Evolutionary conservation across 164 flowering plant genomes (phyloP).

Genomic region (Aristolochia fimbriata): DNA sequence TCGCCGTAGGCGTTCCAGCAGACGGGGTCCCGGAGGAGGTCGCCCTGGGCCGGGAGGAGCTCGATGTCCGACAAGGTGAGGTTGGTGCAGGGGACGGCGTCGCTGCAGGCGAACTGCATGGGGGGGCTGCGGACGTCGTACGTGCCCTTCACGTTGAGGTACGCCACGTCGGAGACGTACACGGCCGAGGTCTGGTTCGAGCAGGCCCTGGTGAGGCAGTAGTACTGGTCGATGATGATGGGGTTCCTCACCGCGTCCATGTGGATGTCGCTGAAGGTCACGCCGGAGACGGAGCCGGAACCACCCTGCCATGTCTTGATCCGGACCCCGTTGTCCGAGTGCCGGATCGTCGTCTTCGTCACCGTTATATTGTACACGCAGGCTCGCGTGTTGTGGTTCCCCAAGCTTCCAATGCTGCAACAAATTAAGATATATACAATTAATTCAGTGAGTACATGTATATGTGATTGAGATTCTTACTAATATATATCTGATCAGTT

Average conservation of each 20-base stretch:
- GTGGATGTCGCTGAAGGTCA: constrained; percentile 49
- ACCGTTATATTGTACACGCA: constrained; percentile 71
- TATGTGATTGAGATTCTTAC: no score
- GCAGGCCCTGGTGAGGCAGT: constrained; percentile 58
- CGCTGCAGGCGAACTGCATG: constrained; percentile 70
- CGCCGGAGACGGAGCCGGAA: constrained; percentile 49
- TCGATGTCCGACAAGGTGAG: constrained; percentile 49
- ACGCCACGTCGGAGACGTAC: constrained; percentile 34
- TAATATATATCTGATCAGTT: no score
- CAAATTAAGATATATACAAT: no score
- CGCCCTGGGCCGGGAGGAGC: constrained; percentile 52
- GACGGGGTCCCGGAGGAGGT: constrained; percentile 31
- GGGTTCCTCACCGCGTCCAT: constrained; percentile 81
- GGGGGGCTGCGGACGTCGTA: constrained; percentile 66
- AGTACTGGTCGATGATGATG: constrained; percentile 72
- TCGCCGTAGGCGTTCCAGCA: constrained; percentile 90
- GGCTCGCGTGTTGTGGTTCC: constrained; percentile 64
- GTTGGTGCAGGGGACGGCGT: constrained; percentile 67
- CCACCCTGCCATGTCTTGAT: constrained; percentile 99
- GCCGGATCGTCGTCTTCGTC: constrained; percentile 36
- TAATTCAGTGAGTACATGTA: no score
- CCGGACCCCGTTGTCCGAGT: constrained; percentile 70
- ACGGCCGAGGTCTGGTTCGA: constrained; percentile 70
- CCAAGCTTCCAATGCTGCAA: constrained; percentile 89
- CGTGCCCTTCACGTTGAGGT: constrained; percentile 59